Conservation (phyloP, 2,329 filamentous ascomycete genomes). For the Fusarium caatingaense region DNA sequence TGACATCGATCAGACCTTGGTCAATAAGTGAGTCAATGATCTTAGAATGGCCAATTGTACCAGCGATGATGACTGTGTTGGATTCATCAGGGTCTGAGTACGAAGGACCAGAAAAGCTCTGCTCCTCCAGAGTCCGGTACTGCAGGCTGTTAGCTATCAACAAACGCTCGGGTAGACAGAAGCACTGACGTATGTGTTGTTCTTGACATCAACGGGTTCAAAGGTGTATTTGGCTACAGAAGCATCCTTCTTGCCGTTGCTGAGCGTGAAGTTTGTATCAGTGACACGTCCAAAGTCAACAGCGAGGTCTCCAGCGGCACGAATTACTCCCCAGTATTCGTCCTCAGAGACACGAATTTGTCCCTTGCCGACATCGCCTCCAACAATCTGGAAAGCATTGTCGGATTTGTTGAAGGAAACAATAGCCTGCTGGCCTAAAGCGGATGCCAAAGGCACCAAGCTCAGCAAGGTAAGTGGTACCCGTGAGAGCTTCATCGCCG, state of each 20-base stretch:
- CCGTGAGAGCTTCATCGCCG: slow-evolving; percentile 15
- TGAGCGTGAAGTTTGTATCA: slow-evolving; percentile 70
- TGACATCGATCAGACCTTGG: slow-evolving; percentile 54
- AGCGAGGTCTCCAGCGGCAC: slow-evolving; percentile 74
- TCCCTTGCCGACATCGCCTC: slow-evolving; percentile 28
- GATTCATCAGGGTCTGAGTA: slow-evolving; percentile 55
- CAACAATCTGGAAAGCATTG: slow-evolving; percentile 19
- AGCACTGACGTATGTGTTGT: slow-evolving; percentile 57
- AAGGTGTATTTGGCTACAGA: slow-evolving; percentile 56
- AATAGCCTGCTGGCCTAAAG: slow-evolving; percentile 27
- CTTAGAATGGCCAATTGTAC: slow-evolving; percentile 74
- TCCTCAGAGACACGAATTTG: slow-evolving; percentile 67
- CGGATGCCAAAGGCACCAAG: slow-evolving; percentile 12
- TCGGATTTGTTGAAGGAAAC: slow-evolving; percentile 28
- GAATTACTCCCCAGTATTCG: slow-evolving; percentile 76
- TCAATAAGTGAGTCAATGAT: slow-evolving; percentile 57
- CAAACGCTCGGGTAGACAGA: rapidly evolving
- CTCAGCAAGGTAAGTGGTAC: slow-evolving; percentile 13
- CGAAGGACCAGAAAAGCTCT: slow-evolving; percentile 53
- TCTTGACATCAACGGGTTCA: slow-evolving; percentile 56
- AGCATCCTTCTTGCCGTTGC: slow-evolving; percentile 57
- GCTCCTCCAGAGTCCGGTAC: slow-evolving; percentile 36
- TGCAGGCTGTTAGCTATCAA: not conserved
- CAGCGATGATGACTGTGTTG: slow-evolving; percentile 73
- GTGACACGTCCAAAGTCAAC: slow-evolving; percentile 78